Evolutionary conservation across 1,284 basidiomycete species (phyloP), one percentile per base, ranked within the genome.

Genomic region (Cryptococcus maquisensis): DNA sequence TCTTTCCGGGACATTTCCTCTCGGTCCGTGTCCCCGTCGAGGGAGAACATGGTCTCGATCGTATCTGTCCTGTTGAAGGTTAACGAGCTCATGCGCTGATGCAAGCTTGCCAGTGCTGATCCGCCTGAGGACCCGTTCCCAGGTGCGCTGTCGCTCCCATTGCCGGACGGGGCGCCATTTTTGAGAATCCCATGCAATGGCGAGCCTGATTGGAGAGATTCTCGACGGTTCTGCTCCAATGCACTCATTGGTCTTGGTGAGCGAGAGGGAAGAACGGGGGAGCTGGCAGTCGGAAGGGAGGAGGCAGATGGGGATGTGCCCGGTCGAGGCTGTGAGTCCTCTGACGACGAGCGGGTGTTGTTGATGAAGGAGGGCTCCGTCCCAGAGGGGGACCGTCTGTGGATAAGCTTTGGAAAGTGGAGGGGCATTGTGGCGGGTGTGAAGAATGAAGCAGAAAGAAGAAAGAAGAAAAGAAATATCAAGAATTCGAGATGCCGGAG

Each of bases 41-140:
- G 51, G 36, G 62, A 60, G 1, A 56, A 56, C n/a, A 49, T 47
- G 18, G 62, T 63, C 18, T 64, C 63, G 42, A 63, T 62, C 13
- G 65, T 66, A 21, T 68, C 66, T 24, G 57, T 57, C 13, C 67
- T 43, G n/a, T 64, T 60, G 42, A 67, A 60, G 3, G 50, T 51
- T 9, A 68, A 52, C 10, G 49, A 48, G 4, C 58, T 52, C 53
- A 64, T 54, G 7, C 62, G 49, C 41, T 64, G 59, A 44, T 59
- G 55, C 39, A 56, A 26, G 10, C 42, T 49, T 15, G 48, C 32
- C 23, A 58, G 55, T 3, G 43, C 46, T 26, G 32, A 28, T n/a
- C 26, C 46, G 12, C 38, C 42, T 15, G 51, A 46, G 1, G 41
- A 39, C 10, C 45, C 52, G 15, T 40, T 39, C 3, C 38, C 20